Base-by-base conservation (phyloP, 148 eudicot species). In the Cornus controversa region DNA sequence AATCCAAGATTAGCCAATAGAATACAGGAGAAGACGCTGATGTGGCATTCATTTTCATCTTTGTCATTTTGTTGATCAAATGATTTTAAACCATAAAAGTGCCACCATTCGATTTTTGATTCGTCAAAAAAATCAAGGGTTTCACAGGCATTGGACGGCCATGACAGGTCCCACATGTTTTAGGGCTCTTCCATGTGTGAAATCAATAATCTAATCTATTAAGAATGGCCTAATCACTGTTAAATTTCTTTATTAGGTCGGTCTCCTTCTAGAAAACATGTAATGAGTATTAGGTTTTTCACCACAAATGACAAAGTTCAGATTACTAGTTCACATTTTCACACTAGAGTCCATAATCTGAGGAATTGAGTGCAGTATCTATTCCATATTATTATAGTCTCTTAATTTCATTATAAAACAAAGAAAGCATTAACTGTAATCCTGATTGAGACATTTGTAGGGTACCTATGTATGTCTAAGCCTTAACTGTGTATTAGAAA, bases 331-430 rank as follows among this genome's bases (percentile, higher is more conserved):
- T 53, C 29, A 23, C 64, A 29, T 50, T 25, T 25, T 34, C 75
- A 69, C 60, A 42, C 22, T 4, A 40, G 8, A 60, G 47, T 15
- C 66, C 70, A 65, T 6, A 73, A 77, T 81, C 84, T 42, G 13
- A 77, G 63, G 80, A 76, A 68, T 73, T 24, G 64, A 78, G 79
- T 70, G 70, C 82, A 79, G 75, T 73, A 83, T 83, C 80, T 75
- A 75, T 20, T 10, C 65, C 74, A 67, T 66, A 71, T 83, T 54
- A 82, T 75, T 69, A 37, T 50, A 75, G 24, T 47, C 65, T 69
- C 60, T 40, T 40, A 62, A 53, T 74, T 25, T 79, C 64, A 63
- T 53, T 79, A 26, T 74, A 6, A 54, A 8, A 10, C 10, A 10
- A 69, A n/a, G 16, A 71, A 77, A 54, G 20, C 70, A 65, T 2